Evolutionary conservation across 768 basidiomycete genomes (phyloP), one percentile per base, ranked within the genome.

Genomic region (Pholiota microspora): DNA sequence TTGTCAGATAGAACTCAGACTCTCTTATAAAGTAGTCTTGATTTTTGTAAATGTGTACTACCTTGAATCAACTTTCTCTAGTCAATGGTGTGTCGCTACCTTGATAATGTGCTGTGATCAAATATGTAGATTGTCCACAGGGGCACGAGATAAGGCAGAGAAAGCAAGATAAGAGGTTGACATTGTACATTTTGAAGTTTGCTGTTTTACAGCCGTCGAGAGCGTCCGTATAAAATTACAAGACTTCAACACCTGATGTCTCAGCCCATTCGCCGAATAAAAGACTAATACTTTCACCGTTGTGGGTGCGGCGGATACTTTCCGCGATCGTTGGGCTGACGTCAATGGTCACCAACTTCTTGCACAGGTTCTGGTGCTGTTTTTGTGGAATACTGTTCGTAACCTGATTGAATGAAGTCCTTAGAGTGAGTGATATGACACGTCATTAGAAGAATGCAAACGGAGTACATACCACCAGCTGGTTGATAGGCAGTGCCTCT

Each of bases 371-470:
- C 61, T 81, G 75, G 61, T 94, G 86, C 51, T 85, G 77, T 45
- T 67, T 78, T 77, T 97, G 94, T 15, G 94, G 94, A 55, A 96
- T 86, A 12, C 95, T 92, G 73, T 99, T 99, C 45, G 97, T 97
- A 32, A 98, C 94, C 86, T 93, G 63, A 32, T 45, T 35, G 46
- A 28, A 47, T n/a, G 31, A 48, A 10, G 18, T n/a, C 32, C 63
- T 31, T n/a, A n/a, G 56, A 55, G 34, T 31, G 34, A 42, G 38
- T 24, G 31, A 18, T 36, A 44, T 28, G 18, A 10, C 6, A 16
- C 15, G 23, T 25, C 24, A 28, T 49, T 34, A 23, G 44, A 7
- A 16, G 46, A 48, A 40, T 46, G 29, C 45, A 5, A 10, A n/a
- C 12, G 31, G 23, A 12, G 15, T 16, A 74, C 89, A 44, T 67